Conservation (phyloP, 2,329 filamentous ascomycete species). For the Cercospora brassicicola region DNA sequence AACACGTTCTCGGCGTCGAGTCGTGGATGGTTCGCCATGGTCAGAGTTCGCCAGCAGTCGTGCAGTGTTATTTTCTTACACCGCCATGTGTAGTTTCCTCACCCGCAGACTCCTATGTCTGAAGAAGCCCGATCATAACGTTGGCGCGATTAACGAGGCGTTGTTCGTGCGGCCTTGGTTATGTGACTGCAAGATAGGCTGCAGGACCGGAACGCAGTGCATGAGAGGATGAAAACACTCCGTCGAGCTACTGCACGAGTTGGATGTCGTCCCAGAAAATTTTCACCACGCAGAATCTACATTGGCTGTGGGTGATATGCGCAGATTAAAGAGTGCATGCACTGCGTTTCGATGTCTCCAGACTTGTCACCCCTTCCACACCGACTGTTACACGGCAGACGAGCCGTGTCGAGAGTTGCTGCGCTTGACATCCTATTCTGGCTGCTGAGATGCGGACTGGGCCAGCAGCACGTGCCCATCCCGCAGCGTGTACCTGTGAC, state of each 20-base stretch:
- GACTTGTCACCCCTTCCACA: slow-evolving; percentile 18
- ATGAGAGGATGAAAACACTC: slow-evolving; percentile 12
- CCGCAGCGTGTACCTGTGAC: not conserved
- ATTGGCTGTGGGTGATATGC: slow-evolving; percentile 16
- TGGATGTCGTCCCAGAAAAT: slow-evolving; percentile 24
- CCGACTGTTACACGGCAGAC: slow-evolving; percentile 22
- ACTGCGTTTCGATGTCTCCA: slow-evolving; percentile 7
- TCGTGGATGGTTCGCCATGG: not conserved
- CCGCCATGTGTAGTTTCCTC: slow-evolving; percentile 19
- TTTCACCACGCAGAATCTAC: slow-evolving; percentile 15
- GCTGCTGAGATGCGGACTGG: slow-evolving; percentile 15
- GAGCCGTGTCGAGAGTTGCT: not conserved
- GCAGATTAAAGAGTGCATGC: slow-evolving; percentile 7
- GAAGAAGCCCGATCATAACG: slow-evolving; percentile 1
- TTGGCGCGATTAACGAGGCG: slow-evolving; percentile 6
- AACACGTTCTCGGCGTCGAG: not conserved
- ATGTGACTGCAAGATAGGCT: slow-evolving; percentile 12
- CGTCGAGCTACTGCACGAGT: slow-evolving; percentile 22
- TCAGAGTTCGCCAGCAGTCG: not conserved
- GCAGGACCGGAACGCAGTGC: slow-evolving; percentile 19
- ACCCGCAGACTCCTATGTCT: slow-evolving; percentile 18
- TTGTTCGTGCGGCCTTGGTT: not conserved
- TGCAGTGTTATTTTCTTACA: not conserved
- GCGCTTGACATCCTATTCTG: not conserved
- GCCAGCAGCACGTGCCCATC: slow-evolving; percentile 11